Evolutionary conservation across 2,329 filamentous ascomycete genomes (phyloP).

Genomic region (Fusarium nelsonii): DNA sequence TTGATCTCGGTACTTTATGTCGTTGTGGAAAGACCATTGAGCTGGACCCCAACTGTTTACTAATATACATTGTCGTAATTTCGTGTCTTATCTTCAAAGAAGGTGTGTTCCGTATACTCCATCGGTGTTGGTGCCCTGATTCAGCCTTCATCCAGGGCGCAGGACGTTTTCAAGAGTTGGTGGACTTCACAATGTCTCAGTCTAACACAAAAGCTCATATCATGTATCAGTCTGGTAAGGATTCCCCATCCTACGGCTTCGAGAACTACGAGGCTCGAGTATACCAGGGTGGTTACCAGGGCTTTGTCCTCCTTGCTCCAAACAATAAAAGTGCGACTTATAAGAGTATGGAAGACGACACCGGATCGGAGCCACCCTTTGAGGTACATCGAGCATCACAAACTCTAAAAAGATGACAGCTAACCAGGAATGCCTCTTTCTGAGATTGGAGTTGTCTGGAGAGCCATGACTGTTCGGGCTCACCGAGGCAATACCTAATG

Average conservation of each 20-base stretch:
- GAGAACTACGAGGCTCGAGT: neutral
- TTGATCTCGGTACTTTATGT: neutral
- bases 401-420: neutral
- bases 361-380: neutral
- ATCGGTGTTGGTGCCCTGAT: neutral
- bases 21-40: neutral
- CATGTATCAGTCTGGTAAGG: neutral
- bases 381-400: neutral
- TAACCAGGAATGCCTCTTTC: neutral
- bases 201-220: neutral
- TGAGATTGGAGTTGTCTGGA: neutral
- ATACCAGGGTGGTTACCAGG: neutral
- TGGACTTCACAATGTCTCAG: neutral
- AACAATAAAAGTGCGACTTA: neutral
- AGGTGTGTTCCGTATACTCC: neutral
- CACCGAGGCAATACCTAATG: neutral
- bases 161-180: no score
- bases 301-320: neutral
- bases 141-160: no score
- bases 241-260: no score
- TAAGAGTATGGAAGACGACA: neutral
- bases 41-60: neutral
- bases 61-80: neutral
- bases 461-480: neutral
- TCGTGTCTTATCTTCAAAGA: neutral